Conservation (phyloP, 441 rosid species). For the Eugenia klotzschiana region DNA sequence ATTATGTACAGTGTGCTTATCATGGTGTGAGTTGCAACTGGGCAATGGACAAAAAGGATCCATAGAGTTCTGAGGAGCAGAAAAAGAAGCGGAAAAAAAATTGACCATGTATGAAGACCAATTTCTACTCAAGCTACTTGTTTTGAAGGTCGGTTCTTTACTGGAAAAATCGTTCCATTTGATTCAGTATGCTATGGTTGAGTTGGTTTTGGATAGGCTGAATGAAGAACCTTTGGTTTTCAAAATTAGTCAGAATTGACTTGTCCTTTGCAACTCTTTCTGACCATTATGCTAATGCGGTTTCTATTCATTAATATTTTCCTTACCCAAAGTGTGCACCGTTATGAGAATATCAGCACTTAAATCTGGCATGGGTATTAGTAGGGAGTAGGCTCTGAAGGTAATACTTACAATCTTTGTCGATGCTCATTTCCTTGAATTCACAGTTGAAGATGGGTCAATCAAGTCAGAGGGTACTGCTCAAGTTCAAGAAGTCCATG, state of each 20-base stretch:
- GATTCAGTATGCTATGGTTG: background rate
- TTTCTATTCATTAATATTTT: background rate
- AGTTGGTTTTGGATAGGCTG: background rate
- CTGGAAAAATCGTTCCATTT: background rate
- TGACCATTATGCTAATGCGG: background rate
- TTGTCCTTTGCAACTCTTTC: background rate
- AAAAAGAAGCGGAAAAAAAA: conserved; percentile 23
- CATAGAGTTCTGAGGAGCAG: conserved; percentile 8
- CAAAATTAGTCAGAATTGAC: background rate
- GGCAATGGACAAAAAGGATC: conserved; percentile 19
- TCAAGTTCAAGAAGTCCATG: conserved; percentile 16
- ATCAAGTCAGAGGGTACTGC: conserved; percentile 22
- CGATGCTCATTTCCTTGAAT: conserved; percentile 1
- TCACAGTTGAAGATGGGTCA: conserved; percentile 7
- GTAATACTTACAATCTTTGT: background rate
- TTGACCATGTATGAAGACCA: conserved; percentile 37
- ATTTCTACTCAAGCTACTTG: conserved; percentile 31
- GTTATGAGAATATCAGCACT: background rate
- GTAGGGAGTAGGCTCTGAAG: background rate
- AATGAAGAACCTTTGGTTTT: background rate
- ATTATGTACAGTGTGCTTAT: conserved; percentile 17
- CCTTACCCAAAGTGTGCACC: background rate
- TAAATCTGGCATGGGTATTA: background rate
- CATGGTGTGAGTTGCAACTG: conserved; percentile 14
- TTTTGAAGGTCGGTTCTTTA: conserved; percentile 23